Evolutionary conservation across 2,329 filamentous ascomycete species (phyloP).

Genomic region (Neonectria coccinea): DNA sequence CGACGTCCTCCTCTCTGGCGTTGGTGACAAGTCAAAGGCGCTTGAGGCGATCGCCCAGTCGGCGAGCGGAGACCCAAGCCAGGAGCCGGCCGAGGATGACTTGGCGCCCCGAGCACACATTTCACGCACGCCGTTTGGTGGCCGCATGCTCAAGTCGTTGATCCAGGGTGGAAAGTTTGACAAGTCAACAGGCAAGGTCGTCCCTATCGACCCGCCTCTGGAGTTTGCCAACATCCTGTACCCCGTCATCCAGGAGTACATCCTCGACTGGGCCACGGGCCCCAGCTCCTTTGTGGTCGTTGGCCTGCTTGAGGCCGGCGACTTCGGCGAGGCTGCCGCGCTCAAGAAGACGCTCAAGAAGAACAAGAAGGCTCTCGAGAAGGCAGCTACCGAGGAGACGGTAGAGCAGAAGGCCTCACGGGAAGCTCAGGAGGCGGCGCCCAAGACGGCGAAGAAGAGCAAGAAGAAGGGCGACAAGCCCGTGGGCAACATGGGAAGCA

Average conservation of each 20-base stretch:
- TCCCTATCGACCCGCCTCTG: conserved; percentile 79
- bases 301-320: conserved; percentile 79
- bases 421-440: conserved; percentile 60
- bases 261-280: conserved; percentile 87
- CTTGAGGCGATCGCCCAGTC: conserved; percentile 76
- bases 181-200: conserved; percentile 74
- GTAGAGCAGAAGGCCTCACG: conserved; percentile 64
- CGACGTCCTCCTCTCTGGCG: conserved; percentile 81
- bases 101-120: conserved; percentile 63
- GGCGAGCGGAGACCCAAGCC: conserved; percentile 67
- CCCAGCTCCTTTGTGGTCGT: conserved; percentile 89
- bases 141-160: conserved; percentile 89
- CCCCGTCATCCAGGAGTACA: conserved; percentile 77
- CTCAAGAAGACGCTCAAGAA: conserved; percentile 78
- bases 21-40: conserved; percentile 81
- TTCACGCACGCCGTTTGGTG: conserved; percentile 71
- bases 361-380: conserved; percentile 77
- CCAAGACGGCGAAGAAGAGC: conserved; percentile 57
- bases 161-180: conserved; percentile 92
- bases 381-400: conserved; percentile 71
- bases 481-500: conserved; percentile 72
- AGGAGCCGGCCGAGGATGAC: conserved; percentile 56
- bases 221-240: conserved; percentile 87
- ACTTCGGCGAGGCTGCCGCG: conserved; percentile 75
- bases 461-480: conserved; percentile 59